Evolutionary conservation across 768 basidiomycete genomes (phyloP).

Genomic region (Amanita jacksonii): DNA sequence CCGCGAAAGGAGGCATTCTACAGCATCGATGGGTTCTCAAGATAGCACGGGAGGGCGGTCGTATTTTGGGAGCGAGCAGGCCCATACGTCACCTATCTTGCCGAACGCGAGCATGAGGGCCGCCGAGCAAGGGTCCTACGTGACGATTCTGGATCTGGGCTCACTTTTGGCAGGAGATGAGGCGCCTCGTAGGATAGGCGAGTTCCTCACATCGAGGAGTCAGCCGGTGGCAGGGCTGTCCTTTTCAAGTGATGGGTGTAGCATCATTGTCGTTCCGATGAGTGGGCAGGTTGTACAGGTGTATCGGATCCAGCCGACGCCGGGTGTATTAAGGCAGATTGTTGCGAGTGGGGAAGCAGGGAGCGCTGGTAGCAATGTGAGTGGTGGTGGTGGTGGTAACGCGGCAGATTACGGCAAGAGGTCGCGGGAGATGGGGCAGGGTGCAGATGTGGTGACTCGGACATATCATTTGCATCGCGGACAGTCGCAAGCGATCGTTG

Average conservation of each 20-base stretch:
- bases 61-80: conserved; percentile 4
- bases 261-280: conserved; percentile 36
- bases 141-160: conserved; percentile 49
- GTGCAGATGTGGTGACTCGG: conserved; percentile 31
- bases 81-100: conserved; percentile 14
- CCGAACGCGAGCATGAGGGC: conserved; percentile 15
- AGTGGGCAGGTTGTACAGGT: conserved; percentile 49
- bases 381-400: neutral
- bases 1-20: conserved; percentile 14
- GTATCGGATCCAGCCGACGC: conserved; percentile 29
- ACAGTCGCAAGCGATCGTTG: conserved; percentile 55
- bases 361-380: neutral
- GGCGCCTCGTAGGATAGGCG: conserved; percentile 24
- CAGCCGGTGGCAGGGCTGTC: conserved; percentile 35
- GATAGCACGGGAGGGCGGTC: conserved; percentile 6
- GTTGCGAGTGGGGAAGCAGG: neutral
- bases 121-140: conserved; percentile 28
- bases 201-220: conserved; percentile 39
- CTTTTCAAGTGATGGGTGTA: conserved; percentile 48
- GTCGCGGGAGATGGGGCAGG: neutral
- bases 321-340: conserved; percentile 3
- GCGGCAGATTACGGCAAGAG: conserved; percentile 1
- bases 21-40: conserved; percentile 7
- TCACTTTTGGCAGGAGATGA: conserved; percentile 13
- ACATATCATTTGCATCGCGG: conserved; percentile 67